phyloP scores from a whole-genome alignment of 164 flowering plant genomes.

The Pachysandra terminalis region DNA sequence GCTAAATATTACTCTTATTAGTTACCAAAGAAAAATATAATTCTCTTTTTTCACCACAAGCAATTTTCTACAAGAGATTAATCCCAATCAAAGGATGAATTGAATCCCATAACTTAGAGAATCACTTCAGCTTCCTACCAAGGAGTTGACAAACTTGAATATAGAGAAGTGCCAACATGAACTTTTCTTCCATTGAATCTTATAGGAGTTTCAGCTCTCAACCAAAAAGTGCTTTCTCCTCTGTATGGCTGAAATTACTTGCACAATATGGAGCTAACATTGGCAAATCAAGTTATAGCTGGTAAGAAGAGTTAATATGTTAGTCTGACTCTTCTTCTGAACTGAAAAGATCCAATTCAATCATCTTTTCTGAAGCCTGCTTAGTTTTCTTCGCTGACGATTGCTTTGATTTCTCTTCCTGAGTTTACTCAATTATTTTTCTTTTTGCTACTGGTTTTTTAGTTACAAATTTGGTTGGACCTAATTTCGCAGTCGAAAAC shows the following conservation, averaged over 20 bases:
- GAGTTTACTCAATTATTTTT: conserved; percentile 13
- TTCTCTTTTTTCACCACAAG: too few species aligned
- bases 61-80: too few species aligned
- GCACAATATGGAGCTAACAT: background rate
- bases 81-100: too few species aligned
- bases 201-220: background rate
- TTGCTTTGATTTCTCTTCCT: conserved; percentile 16
- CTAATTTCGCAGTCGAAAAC: conserved; percentile 25
- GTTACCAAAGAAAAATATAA: too few species aligned
- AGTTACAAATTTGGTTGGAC: conserved; percentile 18
- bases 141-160: too few species aligned
- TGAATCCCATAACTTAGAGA: too few species aligned
- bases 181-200: background rate
- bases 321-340: conserved; percentile 51
- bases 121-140: too few species aligned
- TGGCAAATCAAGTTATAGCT: background rate
- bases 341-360: conserved; percentile 67
- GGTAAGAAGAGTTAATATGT: background rate
- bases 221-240: background rate
- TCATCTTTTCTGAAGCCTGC: conserved; percentile 48
- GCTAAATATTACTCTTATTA: too few species aligned
- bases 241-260: background rate
- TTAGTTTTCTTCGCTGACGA: conserved; percentile 22
- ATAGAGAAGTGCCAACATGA: background rate
- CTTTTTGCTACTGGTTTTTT: conserved; percentile 43